A percentile compares a stretch with the other conserved stretches of the same genome.
Evolutionary conservation across 257 asterid species (phyloP).

Genomic region (Parsonsia alboflavescens): DNA sequence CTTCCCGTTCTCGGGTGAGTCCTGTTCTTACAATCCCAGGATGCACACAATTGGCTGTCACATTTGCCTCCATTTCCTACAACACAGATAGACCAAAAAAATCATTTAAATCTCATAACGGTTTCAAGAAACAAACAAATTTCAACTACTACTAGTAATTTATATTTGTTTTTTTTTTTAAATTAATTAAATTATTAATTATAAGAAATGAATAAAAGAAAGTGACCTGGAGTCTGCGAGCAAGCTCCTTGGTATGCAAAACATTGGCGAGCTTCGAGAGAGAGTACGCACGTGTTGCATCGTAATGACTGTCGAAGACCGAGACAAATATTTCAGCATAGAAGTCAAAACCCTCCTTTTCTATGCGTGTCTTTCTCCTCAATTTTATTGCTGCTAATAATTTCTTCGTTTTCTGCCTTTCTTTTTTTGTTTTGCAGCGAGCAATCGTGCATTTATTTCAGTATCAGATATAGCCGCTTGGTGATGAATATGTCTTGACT

Average conservation of each 20-base stretch:
- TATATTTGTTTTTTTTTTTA: constrained; percentile 13
- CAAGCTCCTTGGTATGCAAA: constrained; percentile 95
- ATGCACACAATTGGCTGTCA: constrained; percentile 85
- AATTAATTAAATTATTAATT: not conserved
- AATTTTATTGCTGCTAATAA: not conserved
- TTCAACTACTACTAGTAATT: not conserved
- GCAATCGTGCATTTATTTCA: constrained; percentile 29
- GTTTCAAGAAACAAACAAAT: constrained; percentile 32
- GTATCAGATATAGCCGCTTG: not conserved
- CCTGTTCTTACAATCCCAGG: constrained; percentile 97
- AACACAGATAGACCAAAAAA: constrained; percentile 2
- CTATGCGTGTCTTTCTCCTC: not conserved
- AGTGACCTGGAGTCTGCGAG: constrained; percentile 55
- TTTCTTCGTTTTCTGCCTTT: too few relatives aligned
- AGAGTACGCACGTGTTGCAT: constrained; percentile 97
- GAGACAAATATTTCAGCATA: constrained; percentile 29
- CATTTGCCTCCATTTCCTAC: constrained; percentile 83
- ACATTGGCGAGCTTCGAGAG: constrained; percentile 98
- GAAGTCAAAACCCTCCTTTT: constrained; percentile 30
- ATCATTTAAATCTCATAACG: not conserved
- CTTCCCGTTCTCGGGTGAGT: constrained; percentile 92
- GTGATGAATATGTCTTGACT: not conserved
- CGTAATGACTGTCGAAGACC: constrained; percentile 60
- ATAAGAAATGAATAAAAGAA: not conserved
- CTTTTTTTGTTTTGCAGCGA: not conserved